Evolutionary conservation across 2,329 filamentous ascomycete species (phyloP), one percentile per base, ranked within the genome.

Genomic region (Arthroderma sp.): DNA sequence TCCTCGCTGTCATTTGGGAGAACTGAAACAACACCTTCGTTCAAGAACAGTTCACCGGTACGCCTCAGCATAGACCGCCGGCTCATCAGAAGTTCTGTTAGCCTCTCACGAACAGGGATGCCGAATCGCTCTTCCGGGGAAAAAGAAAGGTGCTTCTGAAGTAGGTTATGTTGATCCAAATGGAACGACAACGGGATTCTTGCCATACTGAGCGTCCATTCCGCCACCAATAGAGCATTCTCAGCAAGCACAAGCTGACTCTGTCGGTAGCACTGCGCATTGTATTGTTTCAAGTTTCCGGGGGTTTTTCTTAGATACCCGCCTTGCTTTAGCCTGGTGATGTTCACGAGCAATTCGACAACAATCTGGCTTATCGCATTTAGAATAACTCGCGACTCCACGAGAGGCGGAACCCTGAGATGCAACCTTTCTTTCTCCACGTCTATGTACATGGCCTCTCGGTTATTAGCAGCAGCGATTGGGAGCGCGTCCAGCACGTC

Each of bases 401-500:
- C 63, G 40, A 64, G 65, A 11, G 37, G 33, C 5, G 38, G 45
- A 4, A 49, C 32, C 1, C 55, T 48, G 10, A 65, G 56, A 8
- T 52, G 57, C 33, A 64, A 61, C 1, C 47, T 52, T 4, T 56
- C 42, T 37, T 62, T 54, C 3, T 55, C 52, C 15, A 66, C 57
- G 34, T 60, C 52, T 0, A 66, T 49, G 2, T 51, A 57, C 45
- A 61, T 57, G 31, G 62, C 50, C 46, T 69, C 66, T 10, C 66
- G 56, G 22, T 62, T 57, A 43, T 68, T 70, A 7, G 61, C 63
- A 6, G 60, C 57, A 49, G 68, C 56, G 10, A 68, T 51, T 4
- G 63, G 62, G 30, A 68, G 55, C 4, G 63, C 63, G 47, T 66
- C 61, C 44, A 69, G 59, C 27, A 70, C 52, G 36, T 64, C 63